Evolutionary conservation across 1,284 basidiomycete species (phyloP), one percentile per base, ranked within the genome.

Genomic region (Naganishia cerealis): DNA sequence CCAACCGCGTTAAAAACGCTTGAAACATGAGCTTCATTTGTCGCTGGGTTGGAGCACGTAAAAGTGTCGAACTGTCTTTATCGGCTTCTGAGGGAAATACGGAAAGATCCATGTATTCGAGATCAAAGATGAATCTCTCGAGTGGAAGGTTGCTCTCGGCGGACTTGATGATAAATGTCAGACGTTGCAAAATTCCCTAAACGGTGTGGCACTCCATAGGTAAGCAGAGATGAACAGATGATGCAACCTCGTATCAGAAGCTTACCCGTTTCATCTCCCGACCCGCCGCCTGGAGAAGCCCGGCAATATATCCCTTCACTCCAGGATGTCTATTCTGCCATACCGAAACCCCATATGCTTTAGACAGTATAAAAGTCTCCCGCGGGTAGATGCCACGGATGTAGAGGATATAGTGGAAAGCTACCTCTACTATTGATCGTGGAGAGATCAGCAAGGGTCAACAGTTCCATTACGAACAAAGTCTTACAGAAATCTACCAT

Each of bases 291-390:
- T 87, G 87, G 62, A 92, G 84, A 0, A 91, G 88, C 13, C 88
- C 88, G 10, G 89, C 86, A 59, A 98, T 89, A 78, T 97, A 98
- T 54, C 90, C 87, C 73, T 91, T 90, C 57, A 98, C 82, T 36
- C 86, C 86, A 0, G 93, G 92, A 75, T 94, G 91, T 6, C 92
- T 88, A 4, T 91, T 92, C 80, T 96, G 92, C 76, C 89, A 96
- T 24, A 95, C 91, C 0, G 92, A 88, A 0, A 89, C 89, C 65
- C 91, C 87, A 79, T 94, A 95, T 77, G 92, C 94, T 78, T 90
- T 89, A 58, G 91, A 85, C 57, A 92, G 86, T 29, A 89, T 84
- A 77, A 98, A 98, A 15, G 95, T 84, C 42, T 91, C 90, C 10
- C 87, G 83, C 0, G 94, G 94, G 75, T 98, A 98, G 57, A 98